Evolutionary conservation across 345 rosid species (phyloP).

Genomic region (Salix arbutifolia): DNA sequence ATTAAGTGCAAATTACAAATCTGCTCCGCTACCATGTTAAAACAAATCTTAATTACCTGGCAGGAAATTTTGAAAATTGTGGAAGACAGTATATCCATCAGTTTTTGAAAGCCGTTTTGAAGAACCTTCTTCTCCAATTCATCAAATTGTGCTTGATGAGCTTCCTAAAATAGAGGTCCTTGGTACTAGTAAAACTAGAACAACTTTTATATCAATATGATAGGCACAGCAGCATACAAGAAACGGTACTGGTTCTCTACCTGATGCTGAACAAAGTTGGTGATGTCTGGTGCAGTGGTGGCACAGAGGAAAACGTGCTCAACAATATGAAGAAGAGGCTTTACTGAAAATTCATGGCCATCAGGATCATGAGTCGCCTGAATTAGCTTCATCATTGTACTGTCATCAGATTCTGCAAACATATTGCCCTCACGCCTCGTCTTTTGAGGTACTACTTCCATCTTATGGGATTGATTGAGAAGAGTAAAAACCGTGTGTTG

Average conservation of each 20-base stretch:
- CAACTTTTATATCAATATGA: not conserved
- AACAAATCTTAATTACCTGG: conserved; percentile 37
- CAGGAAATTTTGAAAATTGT: conserved; percentile 48
- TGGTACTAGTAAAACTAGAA: not conserved
- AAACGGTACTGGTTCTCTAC: conserved; percentile 2
- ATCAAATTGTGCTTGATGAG: conserved; percentile 17
- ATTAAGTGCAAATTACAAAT: not conserved
- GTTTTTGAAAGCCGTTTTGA: conserved; percentile 30
- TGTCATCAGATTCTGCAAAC: conserved; percentile 52
- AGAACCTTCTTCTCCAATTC: conserved; percentile 34
- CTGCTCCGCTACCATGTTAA: not conserved
- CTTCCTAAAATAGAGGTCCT: conserved; percentile 18
- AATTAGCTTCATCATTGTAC: conserved; percentile 48
- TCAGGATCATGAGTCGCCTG: conserved; percentile 55
- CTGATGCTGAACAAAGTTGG: conserved; percentile 10
- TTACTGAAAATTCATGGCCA: conserved; percentile 40
- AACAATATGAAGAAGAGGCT: conserved; percentile 39
- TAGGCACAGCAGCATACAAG: not conserved
- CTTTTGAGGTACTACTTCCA: conserved; percentile 16
- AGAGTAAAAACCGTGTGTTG: not conserved
- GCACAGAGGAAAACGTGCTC: conserved; percentile 50
- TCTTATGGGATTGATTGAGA: not conserved
- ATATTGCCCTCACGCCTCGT: conserved; percentile 6
- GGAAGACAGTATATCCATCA: conserved; percentile 37
- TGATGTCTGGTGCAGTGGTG: conserved; percentile 11